Evolutionary conservation across 2,329 filamentous ascomycete species (phyloP), one percentile per base, ranked within the genome.

Genomic region (Tolypocladium amazonense): DNA sequence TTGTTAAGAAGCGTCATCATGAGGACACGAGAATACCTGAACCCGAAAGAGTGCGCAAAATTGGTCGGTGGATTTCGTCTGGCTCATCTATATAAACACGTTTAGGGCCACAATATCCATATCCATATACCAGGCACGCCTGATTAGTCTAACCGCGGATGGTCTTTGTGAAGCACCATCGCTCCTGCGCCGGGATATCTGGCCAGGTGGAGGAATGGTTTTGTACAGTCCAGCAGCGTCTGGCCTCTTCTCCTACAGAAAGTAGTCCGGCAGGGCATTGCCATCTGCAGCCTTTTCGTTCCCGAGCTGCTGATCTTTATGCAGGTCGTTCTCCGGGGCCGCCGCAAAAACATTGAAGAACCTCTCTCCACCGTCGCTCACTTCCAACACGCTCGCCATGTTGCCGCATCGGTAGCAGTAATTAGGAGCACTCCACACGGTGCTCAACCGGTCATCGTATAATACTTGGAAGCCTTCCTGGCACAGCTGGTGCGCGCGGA

Each of bases 271-370:
- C 68, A 94, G 72, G 71, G 81, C 77, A 58, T 77, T 85, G 2
- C 81, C 81, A 63, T 87, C 84, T 2, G 79, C 80, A n/a, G 76
- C 71, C 75, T 92, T 92, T 61, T 94, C 90, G 67, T 83, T 82
- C 62, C 85, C 84, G 62, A 87, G 84, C 73, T 94, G 90, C 69
- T 89, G 82, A 71, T 97, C 92, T 69, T 96, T 89, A 71, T 95
- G 89, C 66, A 88, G 77, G 72, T 97, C 93, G 69, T 99, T 96
- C 74, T 99, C 94, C 2, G 94, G 94, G 35, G 94, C 93, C 4
- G 94, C 94, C 60, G 95, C 91, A 73, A 99, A 99, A 30, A 97
- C 92, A 72, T 99, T 99, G 79, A 97, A 99, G 75, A 90, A 96
- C 61, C 93, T 82, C 74, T 96, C 92, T 43, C 94, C 93, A 0